Evolutionary conservation across 2,329 filamentous ascomycete genomes (phyloP), one percentile per base, ranked within the genome.

Genomic region (Pseudogymnoascus pannorum): DNA sequence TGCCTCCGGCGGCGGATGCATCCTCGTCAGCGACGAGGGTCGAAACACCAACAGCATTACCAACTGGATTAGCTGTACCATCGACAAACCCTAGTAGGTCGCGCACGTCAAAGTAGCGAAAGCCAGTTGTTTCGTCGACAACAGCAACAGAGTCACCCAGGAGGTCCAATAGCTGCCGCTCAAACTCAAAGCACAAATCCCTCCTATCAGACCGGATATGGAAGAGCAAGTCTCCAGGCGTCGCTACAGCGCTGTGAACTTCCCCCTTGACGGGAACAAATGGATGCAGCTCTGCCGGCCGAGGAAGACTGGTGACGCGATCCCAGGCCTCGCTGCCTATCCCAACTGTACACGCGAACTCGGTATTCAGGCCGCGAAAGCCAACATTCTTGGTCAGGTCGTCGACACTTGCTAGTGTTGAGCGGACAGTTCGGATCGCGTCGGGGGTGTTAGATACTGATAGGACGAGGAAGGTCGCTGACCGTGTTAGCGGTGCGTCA

Each of bases 71-170:
- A 2, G 82, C 82, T 0, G 82, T 85, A 14, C 82, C 82, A 62
- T 85, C 82, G 2, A 85, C 80, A 59, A 85, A 85, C 0, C 82
- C 82, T 0, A 85, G 75, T 0, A 85, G 75, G 63, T 85, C 82
- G 1, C 82, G 79, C 0, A 79, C 76, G 64, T 85, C 82, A 62
- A 84, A 84, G 69, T 85, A 85, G 2, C 82, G 78, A 69, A 85
- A 85, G 0, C 82, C 82, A 0, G 75, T 72, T 0, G 82, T 85
- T 60, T 78, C 78, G 58, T 85, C 82, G 1, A 78, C 73, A 1
- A 83, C 74, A 0, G 66, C 68, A 9, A 84, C 77, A 0, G 78
- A 63, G 44, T 77, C 76, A 0, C 78, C 79, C 0, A 85, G 74
- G 1, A 68, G 64, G 12, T 78, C 75, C 67, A 84, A 71, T 9